Percentiles rank a stretch among this genome's conserved stretches.
These are phyloP conservation scores for Neofusicoccum sp. DNA, from an alignment of 2,329 filamentous ascomycete species.

Conservation along the genomic window DNA sequence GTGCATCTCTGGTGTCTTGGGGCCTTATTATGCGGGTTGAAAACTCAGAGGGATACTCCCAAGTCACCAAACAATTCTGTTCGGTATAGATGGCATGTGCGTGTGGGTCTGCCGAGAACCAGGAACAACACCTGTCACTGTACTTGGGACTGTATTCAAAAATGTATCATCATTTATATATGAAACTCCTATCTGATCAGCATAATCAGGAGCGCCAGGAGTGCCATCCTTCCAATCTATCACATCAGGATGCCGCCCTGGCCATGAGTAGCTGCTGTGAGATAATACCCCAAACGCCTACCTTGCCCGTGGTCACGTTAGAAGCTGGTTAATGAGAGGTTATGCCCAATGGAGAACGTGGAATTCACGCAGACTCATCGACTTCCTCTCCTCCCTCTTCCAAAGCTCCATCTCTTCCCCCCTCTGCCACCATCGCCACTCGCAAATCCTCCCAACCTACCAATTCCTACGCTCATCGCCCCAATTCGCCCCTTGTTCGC, in stretches of 20 bases:
- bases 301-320: too few species aligned
- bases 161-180: slow-evolving; percentile 7
- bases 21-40: neutral
- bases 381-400: neutral
- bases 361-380: neutral
- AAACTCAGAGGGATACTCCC: neutral
- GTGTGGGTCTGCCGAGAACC: neutral
- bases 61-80: neutral
- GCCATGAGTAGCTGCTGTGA: neutral
- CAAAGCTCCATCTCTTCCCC: neutral
- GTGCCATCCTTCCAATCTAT: neutral
- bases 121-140: neutral
- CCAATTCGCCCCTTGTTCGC: neutral
- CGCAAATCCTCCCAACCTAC: neutral
- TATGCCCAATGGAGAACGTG: too few species aligned
- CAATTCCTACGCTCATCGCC: slow-evolving; percentile 4
- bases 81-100: neutral
- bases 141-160: neutral
- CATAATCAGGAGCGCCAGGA: neutral
- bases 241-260: neutral
- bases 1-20: neutral
- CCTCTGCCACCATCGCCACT: neutral
- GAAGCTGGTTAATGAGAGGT: too few species aligned
- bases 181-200: neutral
- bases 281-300: neutral